Conservation (phyloP, 257 asterid species). For the Solanum paucissectum region DNA sequence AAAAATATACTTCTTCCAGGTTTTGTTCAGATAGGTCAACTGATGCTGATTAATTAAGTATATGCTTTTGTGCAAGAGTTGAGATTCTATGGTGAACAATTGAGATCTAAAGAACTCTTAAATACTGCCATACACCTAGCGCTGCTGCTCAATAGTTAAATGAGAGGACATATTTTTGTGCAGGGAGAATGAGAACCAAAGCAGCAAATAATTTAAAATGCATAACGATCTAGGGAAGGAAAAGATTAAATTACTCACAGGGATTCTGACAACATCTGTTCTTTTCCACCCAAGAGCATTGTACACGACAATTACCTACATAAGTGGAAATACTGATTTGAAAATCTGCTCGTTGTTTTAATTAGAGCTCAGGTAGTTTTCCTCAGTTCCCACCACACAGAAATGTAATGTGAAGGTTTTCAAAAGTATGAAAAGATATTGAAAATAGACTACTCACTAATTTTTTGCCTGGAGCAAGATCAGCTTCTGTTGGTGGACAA, state of each 20-base stretch:
- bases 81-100: neutral
- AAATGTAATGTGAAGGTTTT: neutral
- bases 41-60: neutral
- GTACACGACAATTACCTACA: conserved; percentile 76
- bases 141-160: neutral
- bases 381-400: neutral
- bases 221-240: neutral
- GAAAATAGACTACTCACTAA: conserved; percentile 35
- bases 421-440: neutral
- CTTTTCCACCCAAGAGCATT: conserved; percentile 90
- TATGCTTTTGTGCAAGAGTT: neutral
- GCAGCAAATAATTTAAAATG: neutral
- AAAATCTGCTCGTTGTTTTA: neutral
- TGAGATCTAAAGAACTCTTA: neutral
- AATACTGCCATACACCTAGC: neutral
- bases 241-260: conserved; percentile 40
- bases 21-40: neutral
- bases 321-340: neutral
- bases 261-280: conserved; percentile 67
- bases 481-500: conserved; percentile 83
- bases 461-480: conserved; percentile 54
- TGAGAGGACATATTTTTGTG: neutral
- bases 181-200: neutral
- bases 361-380: neutral
- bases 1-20: neutral